phyloP scores from a whole-genome alignment of 768 basidiomycete species.

The Rhodocollybia butyracea region DNA sequence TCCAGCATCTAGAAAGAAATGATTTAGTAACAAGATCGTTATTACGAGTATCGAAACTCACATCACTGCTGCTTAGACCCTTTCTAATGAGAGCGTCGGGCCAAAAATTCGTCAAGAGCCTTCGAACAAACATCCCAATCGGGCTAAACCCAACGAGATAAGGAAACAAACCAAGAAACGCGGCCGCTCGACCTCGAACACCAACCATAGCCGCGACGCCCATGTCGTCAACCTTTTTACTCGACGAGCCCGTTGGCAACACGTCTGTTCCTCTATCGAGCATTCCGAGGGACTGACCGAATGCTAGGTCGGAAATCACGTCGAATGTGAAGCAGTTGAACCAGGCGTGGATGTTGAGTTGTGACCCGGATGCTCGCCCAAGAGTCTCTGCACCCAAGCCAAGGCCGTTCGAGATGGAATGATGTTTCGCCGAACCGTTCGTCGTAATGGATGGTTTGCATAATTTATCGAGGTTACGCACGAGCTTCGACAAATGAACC shows the following conservation, averaged over 20 bases:
- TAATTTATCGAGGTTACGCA: not conserved
- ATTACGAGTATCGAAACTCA: not conserved
- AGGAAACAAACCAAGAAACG: slow-evolving; percentile 3
- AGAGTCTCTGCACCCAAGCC: not conserved
- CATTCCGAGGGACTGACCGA: slow-evolving; percentile 6
- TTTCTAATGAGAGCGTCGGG: slow-evolving; percentile 4
- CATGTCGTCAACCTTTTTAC: not conserved
- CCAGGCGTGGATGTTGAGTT: slow-evolving; percentile 2
- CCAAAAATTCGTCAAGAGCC: slow-evolving; percentile 1
- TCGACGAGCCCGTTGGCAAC: not conserved
- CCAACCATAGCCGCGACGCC: slow-evolving; percentile 5
- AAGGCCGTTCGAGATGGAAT: not conserved
- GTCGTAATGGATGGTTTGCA: not conserved
- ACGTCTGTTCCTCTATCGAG: slow-evolving; percentile 6
- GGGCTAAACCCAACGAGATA: not conserved
- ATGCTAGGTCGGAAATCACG: slow-evolving; percentile 4
- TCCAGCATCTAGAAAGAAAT: not conserved
- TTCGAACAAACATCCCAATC: not conserved
- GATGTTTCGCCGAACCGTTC: not conserved
- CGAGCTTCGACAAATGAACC: not conserved
- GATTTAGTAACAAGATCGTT: not conserved
- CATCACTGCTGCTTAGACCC: slow-evolving; percentile 1
- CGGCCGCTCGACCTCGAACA: slow-evolving; percentile 1
- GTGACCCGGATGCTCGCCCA: not conserved
- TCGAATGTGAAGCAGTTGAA: slow-evolving; percentile 7